These are phyloP conservation scores for Mucor mucedo DNA, from an alignment of 371 early-diverging fungal genomes.

Conservation along the genomic window DNA sequence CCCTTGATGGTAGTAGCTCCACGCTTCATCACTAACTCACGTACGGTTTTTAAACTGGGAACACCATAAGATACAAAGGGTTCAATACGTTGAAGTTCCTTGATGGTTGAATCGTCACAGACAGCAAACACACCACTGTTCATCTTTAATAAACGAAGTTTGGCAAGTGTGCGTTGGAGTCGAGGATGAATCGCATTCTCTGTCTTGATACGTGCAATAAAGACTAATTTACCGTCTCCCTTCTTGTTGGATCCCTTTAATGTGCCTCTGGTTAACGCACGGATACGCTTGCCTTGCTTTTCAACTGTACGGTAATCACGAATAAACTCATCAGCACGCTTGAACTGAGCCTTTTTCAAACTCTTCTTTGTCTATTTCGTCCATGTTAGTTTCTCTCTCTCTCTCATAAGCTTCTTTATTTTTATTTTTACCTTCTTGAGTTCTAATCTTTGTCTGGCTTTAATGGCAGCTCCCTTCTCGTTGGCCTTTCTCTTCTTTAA, in stretches of 20 bases:
- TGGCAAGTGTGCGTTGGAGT: slow-evolving; percentile 94
- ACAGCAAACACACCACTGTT: slow-evolving; percentile 97
- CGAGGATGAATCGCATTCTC: slow-evolving; percentile 96
- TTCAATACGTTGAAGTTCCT: slow-evolving; percentile 94
- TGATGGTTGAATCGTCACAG: slow-evolving; percentile 92
- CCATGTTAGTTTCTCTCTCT: neutral
- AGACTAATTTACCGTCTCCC: slow-evolving; percentile 91
- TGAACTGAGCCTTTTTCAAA: slow-evolving; percentile 76
- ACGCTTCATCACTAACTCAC: slow-evolving; percentile 99
- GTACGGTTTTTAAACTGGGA: slow-evolving; percentile 97
- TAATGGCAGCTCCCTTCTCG: slow-evolving; percentile 83
- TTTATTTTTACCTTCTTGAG: slow-evolving; percentile 60
- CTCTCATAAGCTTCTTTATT: neutral
- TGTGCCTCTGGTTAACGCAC: slow-evolving; percentile 77
- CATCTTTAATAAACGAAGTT: slow-evolving; percentile 96
- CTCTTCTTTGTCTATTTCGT: slow-evolving; percentile 24
- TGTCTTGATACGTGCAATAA: slow-evolving; percentile 93
- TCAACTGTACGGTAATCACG: slow-evolving; percentile 89
- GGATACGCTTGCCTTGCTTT: slow-evolving; percentile 82
- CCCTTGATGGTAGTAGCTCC: slow-evolving; percentile 95
- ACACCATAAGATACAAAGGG: slow-evolving; percentile 96
- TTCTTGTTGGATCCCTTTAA: slow-evolving; percentile 83
- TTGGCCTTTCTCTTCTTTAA: slow-evolving; percentile 95
- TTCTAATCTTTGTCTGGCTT: slow-evolving; percentile 62
- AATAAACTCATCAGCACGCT: slow-evolving; percentile 95